Base-by-base conservation (phyloP, 805 yeast species). In the Myxozyma melibiosi region DNA sequence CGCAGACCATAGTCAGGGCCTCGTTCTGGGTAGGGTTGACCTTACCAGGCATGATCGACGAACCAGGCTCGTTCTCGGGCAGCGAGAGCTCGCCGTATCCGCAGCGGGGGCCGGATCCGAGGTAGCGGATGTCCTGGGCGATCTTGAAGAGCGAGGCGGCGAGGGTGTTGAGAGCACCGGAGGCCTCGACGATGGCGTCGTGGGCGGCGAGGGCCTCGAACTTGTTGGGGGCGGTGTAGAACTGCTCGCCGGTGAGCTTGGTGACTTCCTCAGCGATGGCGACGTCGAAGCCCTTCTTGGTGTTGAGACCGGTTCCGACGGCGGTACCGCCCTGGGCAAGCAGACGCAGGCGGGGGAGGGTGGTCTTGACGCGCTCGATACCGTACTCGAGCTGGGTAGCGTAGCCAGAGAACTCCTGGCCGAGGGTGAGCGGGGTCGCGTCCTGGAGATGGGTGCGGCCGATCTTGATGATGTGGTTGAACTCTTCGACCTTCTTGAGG, bases 281-380 rank as follows among this genome's bases (percentile, higher is more conserved):
- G 67, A 78, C 85, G 68, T 90, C 96, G 73, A 87, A 94, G 25
- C 98, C 98, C 71, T 83, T 82, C 73, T 76, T 85, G 76, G 98
- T 92, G 84, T 94, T 94, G 68, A 94, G 82, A 65, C 99, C 99
- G 55, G 99, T 94, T 68, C 99, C 99, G 55, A 94, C 99, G 61
- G 99, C 99, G 62, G 99, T 94, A 78, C 99, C 99, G 79, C 99
- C 99, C 80, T 94, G 99, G 46, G 99, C 99, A 67, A 94, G 82
- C 73, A 73, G 83, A 69, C 85, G 80, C 72, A 94, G 80, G 75
- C 84, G 84, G 66, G 88, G 88, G 65, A 94, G 81, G 51, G 86
- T 74, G 62, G 77, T 76, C 78, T 90, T 89, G 60, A 94, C 86
- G 74, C 99, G 84, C 66, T 77, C 86, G 66, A 94, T 86, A 73